Evolutionary conservation across 2,329 filamentous ascomycete genomes (phyloP).

Genomic region (Pleoardoris graminearum): DNA sequence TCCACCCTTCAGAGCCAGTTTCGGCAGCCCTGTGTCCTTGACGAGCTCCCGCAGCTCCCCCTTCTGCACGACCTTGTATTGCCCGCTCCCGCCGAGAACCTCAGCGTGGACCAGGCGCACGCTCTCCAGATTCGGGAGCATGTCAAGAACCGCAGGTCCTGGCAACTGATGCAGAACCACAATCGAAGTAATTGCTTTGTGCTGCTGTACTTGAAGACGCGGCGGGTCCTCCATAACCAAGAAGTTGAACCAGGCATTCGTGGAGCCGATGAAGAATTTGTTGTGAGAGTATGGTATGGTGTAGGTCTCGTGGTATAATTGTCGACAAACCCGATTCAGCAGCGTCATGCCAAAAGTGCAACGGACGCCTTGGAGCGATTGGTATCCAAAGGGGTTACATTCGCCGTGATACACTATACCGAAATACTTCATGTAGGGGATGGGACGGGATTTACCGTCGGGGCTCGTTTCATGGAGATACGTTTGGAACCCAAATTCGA

Average conservation of each 20-base stretch:
- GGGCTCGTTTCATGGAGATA: conserved; percentile 15
- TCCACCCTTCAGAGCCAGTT: neutral
- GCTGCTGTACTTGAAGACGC: conserved; percentile 24
- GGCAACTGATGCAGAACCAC: conserved; percentile 22
- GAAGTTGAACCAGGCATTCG: conserved; percentile 35
- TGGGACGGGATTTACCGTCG: neutral
- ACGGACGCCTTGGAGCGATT: conserved; percentile 14
- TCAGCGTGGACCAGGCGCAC: conserved; percentile 7
- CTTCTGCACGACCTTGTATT: neutral
- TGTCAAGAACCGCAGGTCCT: conserved; percentile 18
- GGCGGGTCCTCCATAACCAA: conserved; percentile 22
- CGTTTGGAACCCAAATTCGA: conserved; percentile 28
- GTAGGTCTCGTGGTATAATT: conserved; percentile 36
- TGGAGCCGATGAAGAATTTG: conserved; percentile 23
- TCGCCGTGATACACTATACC: conserved; percentile 20
- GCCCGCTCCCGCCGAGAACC: neutral
- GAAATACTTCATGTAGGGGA: conserved; percentile 28
- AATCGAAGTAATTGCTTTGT: conserved; percentile 24
- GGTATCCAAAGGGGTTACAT: conserved; percentile 21
- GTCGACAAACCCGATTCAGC: conserved; percentile 33
- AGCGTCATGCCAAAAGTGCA: conserved; percentile 17
- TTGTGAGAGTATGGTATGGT: conserved; percentile 31
- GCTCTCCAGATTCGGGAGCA: conserved; percentile 26
- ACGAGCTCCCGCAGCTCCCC: neutral
- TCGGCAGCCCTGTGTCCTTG: neutral